phyloP scores from a whole-genome alignment of 139 green algal genomes.

The Zygnema cylindricum region DNA sequence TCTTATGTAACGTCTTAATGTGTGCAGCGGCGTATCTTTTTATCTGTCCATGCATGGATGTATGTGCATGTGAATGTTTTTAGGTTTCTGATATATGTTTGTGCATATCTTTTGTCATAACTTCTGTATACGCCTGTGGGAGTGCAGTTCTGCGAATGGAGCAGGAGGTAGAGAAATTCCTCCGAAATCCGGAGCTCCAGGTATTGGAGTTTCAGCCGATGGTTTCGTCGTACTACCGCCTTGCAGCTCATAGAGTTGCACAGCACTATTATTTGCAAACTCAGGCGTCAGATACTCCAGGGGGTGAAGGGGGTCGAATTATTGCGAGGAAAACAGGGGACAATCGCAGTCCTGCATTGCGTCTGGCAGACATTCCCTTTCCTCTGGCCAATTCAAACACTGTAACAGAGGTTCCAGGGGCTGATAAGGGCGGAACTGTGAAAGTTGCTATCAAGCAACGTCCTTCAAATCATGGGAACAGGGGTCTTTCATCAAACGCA shows the following conservation, averaged over 20 bases:
- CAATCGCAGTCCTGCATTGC: conserved; percentile 22
- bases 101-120: too few species aligned
- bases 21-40: too few species aligned
- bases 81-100: too few species aligned
- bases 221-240: conserved; percentile 49
- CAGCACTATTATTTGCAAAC: conserved; percentile 59
- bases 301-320: conserved; percentile 18
- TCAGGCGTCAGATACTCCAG: neutral
- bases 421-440: conserved; percentile 17
- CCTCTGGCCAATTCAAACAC: neutral
- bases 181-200: conserved; percentile 9
- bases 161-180: conserved; percentile 57
- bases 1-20: too few species aligned
- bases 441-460: conserved; percentile 11
- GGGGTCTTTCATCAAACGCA: neutral
- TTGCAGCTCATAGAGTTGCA: conserved; percentile 56
- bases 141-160: conserved; percentile 58
- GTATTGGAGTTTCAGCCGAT: conserved; percentile 47
- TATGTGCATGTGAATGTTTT: too few species aligned
- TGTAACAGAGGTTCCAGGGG: neutral
- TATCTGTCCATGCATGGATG: too few species aligned
- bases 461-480: neutral
- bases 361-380: conserved; percentile 37
- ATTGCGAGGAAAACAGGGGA: conserved; percentile 51
- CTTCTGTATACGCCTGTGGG: too few species aligned